Evolutionary conservation across 225 moss, liverwort and hornwort species (phyloP).

Genomic region (Polytrichum commune): DNA sequence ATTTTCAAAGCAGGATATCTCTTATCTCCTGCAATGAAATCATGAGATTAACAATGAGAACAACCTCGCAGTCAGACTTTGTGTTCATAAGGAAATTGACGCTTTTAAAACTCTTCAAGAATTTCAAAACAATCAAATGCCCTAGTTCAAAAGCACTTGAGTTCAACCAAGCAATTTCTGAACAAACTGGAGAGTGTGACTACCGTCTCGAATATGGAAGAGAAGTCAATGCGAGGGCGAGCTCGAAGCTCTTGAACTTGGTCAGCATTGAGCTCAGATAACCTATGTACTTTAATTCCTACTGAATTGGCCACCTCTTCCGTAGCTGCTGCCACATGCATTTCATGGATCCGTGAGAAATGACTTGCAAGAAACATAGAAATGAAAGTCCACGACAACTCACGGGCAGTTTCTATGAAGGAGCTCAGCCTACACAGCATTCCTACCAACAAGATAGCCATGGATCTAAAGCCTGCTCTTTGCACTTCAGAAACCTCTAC

Average conservation of each 20-base stretch:
- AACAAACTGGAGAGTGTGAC: not conserved
- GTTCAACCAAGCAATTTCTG: too few species aligned
- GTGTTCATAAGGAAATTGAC: too few species aligned
- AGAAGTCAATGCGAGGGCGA: conserved; percentile 93
- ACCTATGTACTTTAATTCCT: conserved; percentile 53
- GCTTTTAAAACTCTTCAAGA: too few species aligned
- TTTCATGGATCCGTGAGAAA: not conserved
- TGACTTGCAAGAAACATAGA: not conserved
- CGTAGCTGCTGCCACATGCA: conserved; percentile 18
- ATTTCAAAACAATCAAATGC: too few species aligned
- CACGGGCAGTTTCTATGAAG: too few species aligned
- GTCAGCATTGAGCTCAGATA: conserved; percentile 60
- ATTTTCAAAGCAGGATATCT: too few species aligned
- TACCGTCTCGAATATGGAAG: conserved; percentile 76
- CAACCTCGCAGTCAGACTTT: too few species aligned
- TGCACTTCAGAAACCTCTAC: too few species aligned
- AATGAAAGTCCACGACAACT: not conserved
- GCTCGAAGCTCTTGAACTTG: conserved; percentile 84
- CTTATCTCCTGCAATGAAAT: too few species aligned
- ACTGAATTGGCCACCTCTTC: conserved; percentile 34
- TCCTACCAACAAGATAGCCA: not conserved
- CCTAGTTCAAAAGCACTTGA: too few species aligned
- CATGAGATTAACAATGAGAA: too few species aligned
- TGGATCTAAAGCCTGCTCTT: too few species aligned
- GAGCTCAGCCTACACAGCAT: not conserved